Base-by-base conservation (phyloP, 192 early-diverging fungal genomes). In the Gryganskiella cystojenkinii region DNA sequence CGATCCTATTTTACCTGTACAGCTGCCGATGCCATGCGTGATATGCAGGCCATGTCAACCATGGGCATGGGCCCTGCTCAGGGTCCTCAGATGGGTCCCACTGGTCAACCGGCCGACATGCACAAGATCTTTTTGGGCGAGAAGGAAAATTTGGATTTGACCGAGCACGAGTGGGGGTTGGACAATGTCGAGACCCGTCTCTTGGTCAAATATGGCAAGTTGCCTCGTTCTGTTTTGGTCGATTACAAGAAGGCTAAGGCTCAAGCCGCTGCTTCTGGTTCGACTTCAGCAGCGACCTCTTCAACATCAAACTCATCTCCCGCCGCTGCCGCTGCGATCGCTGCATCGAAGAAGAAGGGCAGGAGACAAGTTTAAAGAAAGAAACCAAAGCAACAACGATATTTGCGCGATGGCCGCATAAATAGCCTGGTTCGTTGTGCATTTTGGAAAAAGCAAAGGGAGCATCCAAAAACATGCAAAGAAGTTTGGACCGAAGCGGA, bases 11-110 rank as follows among this genome's bases (percentile, higher is more conserved):
- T n/a, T n/a, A n/a, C n/a, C n/a, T n/a, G n/a, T n/a, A n/a, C n/a
- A 81, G 91, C 94, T 63, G 95, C 92, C 25, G 92, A 91, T 69
- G 92, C 92, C 14, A 91, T 88, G 71, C 84, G 90, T 67, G 96
- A 97, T 74, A 96, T 99, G 94, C 84, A 92, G 33, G 93, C 94
- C 17, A 97, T 97, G 94, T 88, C 92, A 35, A 84, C 86, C 34
- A 96, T 96, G 92, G 90, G 91, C 37, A 83, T 80, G 49, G 80
- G 85, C 45, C 84, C 86, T 30, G 87, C 90, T 56, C 90, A 87
- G 31, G 86, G 86, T 71, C 79, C 71, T 28, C 86, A 88, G 80
- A 65, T 72, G 56, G 61, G 43, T 35, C 52, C 71, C 34, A 86
- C 92, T 3, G 94, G 91, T 50, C 93, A 91, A 73, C 94, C 89